Base-by-base conservation (phyloP, 805 yeast species). In the Wickerhamiella azyma region DNA sequence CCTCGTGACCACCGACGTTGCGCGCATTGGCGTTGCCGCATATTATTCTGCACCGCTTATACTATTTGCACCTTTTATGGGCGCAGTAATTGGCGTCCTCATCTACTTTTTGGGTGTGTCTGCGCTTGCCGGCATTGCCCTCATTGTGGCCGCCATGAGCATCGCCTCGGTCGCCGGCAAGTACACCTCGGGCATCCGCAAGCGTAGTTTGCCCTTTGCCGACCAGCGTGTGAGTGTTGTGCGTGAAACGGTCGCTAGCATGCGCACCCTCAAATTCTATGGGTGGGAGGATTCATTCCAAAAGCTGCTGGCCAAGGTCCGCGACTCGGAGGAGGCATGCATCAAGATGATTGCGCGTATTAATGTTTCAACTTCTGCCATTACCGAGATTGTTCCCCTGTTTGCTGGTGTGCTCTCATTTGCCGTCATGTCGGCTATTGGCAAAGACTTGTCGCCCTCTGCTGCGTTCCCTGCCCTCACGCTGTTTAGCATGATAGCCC, bases 271-370 rank as follows among this genome's bases (percentile, higher is more conserved):
- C 61, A 88, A 88, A 65, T 82, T 74, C 60, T 88, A 86, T 60
- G 83, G 94, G 1, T 88, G 96, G 96, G 96, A 88, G 64, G 69
- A 69, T 26, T 86, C 96, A 0, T 88, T 85, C 59, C 69, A 70
- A 45, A 60, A 69, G 9, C 66, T 71, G 43, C 71, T 88, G 30
- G 57, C 74, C 13, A 69, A 67, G 10, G 67, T 75, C 24, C 74
- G 96, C 59, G 17, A 58, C 0, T 57, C 65, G 17, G 97, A 58
- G 0, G 57, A 66, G 18, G 96, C 86, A 62, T 77, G 82, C 72
- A 70, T 77, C 51, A 67, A 64, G 45, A 73, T 85, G 68, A 74
- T 85, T 68, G 88, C 82, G 56, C 67, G 77, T 37, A 86, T 81
- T 56, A 66, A 77, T 38, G 59, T 75, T 21, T 75, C 88, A 59